Evolutionary conservation across 2,329 filamentous ascomycete genomes (phyloP).

Genomic region (Coniochaeta hoffmannii): DNA sequence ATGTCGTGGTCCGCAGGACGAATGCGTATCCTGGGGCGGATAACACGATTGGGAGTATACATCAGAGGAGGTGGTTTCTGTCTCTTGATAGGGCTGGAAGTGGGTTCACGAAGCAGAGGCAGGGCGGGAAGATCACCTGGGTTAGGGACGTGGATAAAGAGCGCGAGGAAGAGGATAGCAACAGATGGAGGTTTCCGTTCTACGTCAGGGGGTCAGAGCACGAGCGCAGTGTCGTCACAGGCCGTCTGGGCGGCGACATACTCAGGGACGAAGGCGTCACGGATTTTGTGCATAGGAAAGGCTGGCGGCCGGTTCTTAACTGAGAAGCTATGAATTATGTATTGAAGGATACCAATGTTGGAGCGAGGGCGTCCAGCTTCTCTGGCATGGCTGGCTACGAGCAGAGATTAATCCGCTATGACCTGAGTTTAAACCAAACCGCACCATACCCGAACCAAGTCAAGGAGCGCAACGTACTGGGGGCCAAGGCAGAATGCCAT

Average conservation of each 20-base stretch:
- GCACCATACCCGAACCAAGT: too few relatives aligned
- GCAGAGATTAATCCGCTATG: too few relatives aligned
- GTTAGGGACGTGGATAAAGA: constrained; percentile 11
- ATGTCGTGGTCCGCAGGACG: constrained; percentile 45
- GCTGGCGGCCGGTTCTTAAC: constrained; percentile 46
- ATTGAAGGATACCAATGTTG: too few relatives aligned
- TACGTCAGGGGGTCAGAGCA: constrained; percentile 51
- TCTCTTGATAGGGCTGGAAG: constrained; percentile 52
- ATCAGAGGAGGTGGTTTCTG: constrained; percentile 61
- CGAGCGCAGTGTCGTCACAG: constrained; percentile 62
- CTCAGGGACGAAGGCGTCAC: constrained; percentile 53
- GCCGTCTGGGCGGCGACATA: constrained; percentile 49
- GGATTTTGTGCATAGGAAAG: constrained; percentile 48
- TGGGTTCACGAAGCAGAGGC: constrained; percentile 41
- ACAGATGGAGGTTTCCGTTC: constrained; percentile 45
- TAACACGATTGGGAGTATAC: constrained; percentile 59
- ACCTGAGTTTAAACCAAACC: too few relatives aligned
- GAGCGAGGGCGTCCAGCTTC: too few relatives aligned
- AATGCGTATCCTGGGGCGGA: constrained; percentile 61
- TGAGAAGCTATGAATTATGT: constrained; percentile 14
- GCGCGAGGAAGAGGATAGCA: constrained; percentile 2
- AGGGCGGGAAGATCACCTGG: constrained; percentile 16
- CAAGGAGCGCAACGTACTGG: too few relatives aligned
- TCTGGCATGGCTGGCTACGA: too few relatives aligned
- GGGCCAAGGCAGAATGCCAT: too few relatives aligned